Conservation (phyloP, 2,329 filamentous ascomycete species). For the Ceratocystis cubensis region DNA sequence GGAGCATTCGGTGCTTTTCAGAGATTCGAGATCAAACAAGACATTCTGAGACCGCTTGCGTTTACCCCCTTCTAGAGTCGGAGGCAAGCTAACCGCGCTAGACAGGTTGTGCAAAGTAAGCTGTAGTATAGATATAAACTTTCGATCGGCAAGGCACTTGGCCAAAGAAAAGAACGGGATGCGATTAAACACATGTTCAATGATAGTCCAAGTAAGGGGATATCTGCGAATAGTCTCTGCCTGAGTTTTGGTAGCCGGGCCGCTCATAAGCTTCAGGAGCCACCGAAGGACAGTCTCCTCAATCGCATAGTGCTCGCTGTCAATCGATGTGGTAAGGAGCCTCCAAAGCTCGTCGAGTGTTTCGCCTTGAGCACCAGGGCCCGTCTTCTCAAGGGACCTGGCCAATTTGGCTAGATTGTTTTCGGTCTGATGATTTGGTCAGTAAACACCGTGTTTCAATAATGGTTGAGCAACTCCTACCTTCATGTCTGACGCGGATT, state of each 20-base stretch:
- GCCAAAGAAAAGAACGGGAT: conserved; percentile 59
- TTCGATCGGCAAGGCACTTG: conserved; percentile 55
- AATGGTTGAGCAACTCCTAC: neutral
- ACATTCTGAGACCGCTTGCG: conserved; percentile 33
- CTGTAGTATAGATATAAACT: conserved; percentile 54
- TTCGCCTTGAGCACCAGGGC: conserved; percentile 33
- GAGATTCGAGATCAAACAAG: conserved; percentile 31
- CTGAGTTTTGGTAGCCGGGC: conserved; percentile 29
- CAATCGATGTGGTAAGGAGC: conserved; percentile 33
- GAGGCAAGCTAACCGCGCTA: conserved; percentile 23
- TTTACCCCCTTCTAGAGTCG: conserved; percentile 29
- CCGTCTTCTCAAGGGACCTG: conserved; percentile 43
- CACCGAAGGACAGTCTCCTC: conserved; percentile 49
- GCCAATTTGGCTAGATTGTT: conserved; percentile 39
- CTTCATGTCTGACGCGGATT: conserved; percentile 4
- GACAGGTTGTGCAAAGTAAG: conserved; percentile 50
- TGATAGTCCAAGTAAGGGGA: conserved; percentile 47
- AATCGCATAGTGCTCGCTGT: conserved; percentile 37
- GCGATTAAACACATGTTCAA: conserved; percentile 48
- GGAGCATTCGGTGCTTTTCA: conserved; percentile 33
- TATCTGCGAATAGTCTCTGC: conserved; percentile 43
- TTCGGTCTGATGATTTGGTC: conserved; percentile 26
- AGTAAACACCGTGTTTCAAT: conserved; percentile 2
- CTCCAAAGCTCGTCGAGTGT: conserved; percentile 40
- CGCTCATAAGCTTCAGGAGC: conserved; percentile 50